Conservation (phyloP, 805 yeast genomes). For the Saturnispora kantuleensis region DNA sequence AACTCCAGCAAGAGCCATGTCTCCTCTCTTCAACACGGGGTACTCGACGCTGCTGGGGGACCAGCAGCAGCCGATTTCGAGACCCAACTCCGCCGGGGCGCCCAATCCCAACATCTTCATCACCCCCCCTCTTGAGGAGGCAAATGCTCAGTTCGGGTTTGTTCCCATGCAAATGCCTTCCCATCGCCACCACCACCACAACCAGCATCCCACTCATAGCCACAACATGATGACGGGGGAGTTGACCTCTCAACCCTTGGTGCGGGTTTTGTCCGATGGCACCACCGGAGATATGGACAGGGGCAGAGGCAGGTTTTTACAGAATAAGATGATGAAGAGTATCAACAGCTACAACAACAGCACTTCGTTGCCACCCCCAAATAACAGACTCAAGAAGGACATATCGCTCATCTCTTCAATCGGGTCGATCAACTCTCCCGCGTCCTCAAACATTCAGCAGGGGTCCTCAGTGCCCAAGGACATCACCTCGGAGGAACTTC, state of each 20-base stretch:
- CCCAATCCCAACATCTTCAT: not conserved
- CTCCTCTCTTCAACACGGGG: slow-evolving; percentile 9
- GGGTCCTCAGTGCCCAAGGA: slow-evolving; percentile 30
- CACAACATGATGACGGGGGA: not conserved
- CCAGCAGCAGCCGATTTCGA: slow-evolving; percentile 13
- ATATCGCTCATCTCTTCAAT: no score
- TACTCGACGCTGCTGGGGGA: slow-evolving; percentile 8
- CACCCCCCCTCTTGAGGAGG: not conserved
- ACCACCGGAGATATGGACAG: slow-evolving; percentile 14
- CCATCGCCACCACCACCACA: no score
- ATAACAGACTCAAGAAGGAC: slow-evolving; percentile 5
- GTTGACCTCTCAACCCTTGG: slow-evolving; percentile 12
- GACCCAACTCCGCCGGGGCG: slow-evolving; percentile 38
- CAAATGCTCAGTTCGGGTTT: slow-evolving; percentile 3
- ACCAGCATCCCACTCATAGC: not conserved
- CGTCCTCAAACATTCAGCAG: not conserved
- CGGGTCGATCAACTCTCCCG: not conserved
- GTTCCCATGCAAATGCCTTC: not conserved
- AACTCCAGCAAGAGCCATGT: slow-evolving; percentile 8
- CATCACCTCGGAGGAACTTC: slow-evolving; percentile 41
- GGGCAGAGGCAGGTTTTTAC: slow-evolving; percentile 3
- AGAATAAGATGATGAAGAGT: slow-evolving; percentile 7
- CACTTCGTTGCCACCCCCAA: slow-evolving; percentile 12
- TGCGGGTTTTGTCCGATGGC: slow-evolving; percentile 24
- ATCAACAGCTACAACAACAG: slow-evolving; percentile 1